Evolutionary conservation across 768 basidiomycete species (phyloP).

Genomic region (Pseudohyphozyma bogoriensis): DNA sequence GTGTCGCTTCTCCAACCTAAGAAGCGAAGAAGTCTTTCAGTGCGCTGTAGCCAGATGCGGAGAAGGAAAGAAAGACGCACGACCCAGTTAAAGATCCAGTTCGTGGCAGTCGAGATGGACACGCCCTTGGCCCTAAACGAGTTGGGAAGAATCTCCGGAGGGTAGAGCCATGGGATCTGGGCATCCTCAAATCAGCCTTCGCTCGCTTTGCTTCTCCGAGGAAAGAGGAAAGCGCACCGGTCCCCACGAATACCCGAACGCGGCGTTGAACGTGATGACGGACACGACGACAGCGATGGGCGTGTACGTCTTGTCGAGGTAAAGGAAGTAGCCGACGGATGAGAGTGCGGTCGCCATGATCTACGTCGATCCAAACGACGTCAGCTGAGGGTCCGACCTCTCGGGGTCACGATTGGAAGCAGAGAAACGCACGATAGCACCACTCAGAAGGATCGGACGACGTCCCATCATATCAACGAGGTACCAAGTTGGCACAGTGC

Average conservation of each 20-base stretch:
- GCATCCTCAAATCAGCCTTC: too few species aligned
- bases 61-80: neutral
- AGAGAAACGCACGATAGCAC: constrained; percentile 49
- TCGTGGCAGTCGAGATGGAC: constrained; percentile 46
- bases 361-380: too few species aligned
- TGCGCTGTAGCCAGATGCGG: neutral
- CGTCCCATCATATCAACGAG: constrained; percentile 86
- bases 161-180: constrained; percentile 67
- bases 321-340: constrained; percentile 87
- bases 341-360: constrained; percentile 69
- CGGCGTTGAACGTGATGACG: constrained; percentile 86
- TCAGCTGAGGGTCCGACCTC: neutral
- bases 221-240: constrained; percentile 57
- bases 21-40: constrained; percentile 39
- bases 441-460: constrained; percentile 71
- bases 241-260: constrained; percentile 70
- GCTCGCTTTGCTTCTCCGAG: constrained; percentile 73
- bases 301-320: constrained; percentile 72
- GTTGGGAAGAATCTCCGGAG: constrained; percentile 71
- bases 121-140: constrained; percentile 90
- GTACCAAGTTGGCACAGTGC: constrained; percentile 59
- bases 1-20: constrained; percentile 77
- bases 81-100: constrained; percentile 6
- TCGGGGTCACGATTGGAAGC: constrained; percentile 33
- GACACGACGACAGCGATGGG: constrained; percentile 77